phyloP scores from a whole-genome alignment of 441 rosid genomes.

The Syzygium syzygioides region DNA sequence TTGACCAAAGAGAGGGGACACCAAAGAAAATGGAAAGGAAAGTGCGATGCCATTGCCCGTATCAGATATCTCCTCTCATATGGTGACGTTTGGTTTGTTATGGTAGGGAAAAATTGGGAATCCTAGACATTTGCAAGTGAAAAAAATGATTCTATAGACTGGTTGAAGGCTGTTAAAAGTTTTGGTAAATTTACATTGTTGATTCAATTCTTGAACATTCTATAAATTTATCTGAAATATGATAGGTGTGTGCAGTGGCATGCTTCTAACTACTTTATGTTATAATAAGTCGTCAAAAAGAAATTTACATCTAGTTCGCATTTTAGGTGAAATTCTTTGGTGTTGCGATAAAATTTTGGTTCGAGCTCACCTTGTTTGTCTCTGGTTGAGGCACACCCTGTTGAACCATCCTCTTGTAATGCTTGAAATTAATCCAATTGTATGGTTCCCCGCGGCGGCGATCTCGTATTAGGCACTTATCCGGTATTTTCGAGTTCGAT shows the following conservation, averaged over 20 bases:
- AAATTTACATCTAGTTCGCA: background rate
- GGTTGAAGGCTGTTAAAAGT: no score
- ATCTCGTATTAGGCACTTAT: no score
- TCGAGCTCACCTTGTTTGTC: background rate
- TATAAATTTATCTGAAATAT: accelerated
- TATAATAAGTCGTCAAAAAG: accelerated
- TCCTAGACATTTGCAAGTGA: no score
- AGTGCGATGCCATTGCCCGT: accelerated
- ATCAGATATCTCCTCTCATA: background rate
- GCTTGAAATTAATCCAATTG: no score
- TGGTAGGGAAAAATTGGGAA: background rate
- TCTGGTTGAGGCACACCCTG: background rate
- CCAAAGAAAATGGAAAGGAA: background rate
- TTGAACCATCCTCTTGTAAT: accelerated
- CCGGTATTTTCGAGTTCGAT: no score
- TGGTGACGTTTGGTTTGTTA: background rate
- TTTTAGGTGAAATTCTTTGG: background rate
- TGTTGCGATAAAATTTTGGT: accelerated
- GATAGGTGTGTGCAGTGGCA: background rate
- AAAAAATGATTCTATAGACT: no score
- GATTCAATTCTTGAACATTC: background rate
- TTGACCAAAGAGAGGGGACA: background rate
- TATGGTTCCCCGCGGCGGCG: no score
- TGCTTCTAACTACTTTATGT: background rate
- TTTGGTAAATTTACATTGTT: background rate